Conservation (phyloP, 805 yeast species). For the Myxozyma monticola region DNA sequence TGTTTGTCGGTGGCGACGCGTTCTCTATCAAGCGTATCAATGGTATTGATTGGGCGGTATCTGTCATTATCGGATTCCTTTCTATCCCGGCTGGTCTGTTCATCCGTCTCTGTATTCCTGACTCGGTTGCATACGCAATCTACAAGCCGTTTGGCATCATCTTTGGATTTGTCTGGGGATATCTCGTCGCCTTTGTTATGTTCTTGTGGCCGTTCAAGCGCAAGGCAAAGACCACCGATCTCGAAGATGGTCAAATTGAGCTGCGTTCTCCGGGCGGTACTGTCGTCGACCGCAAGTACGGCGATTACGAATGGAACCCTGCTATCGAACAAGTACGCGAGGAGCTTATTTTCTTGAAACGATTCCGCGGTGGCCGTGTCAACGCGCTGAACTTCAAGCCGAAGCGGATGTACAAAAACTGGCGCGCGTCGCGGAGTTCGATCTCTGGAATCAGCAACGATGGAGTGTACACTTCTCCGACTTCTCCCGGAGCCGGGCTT, state of each 20-base stretch:
- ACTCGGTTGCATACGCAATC: constrained; percentile 44
- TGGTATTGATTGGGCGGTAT: constrained; percentile 85
- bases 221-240: constrained; percentile 21
- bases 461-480: not conserved
- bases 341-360: constrained; percentile 40
- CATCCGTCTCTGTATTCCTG: constrained; percentile 74
- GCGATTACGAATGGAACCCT: constrained; percentile 41
- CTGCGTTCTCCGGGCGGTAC: constrained; percentile 25
- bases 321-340: constrained; percentile 44
- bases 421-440: constrained; percentile 32
- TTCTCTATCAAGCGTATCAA: constrained; percentile 80
- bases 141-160: constrained; percentile 25
- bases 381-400: constrained; percentile 36
- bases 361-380: constrained; percentile 45
- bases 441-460: constrained; percentile 1
- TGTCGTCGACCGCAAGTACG: not conserved
- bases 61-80: constrained; percentile 74
- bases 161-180: constrained; percentile 20
- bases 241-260: constrained; percentile 23
- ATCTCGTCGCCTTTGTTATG: constrained; percentile 1
- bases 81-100: constrained; percentile 79
- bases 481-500: not conserved
- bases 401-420: constrained; percentile 25
- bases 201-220: constrained; percentile 30
- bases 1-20: constrained; percentile 97